Percentiles rank a stretch among this genome's conserved stretches.
These are phyloP conservation scores for Flueggea neowawraea DNA, from an alignment of 441 rosid genomes.

Conservation along the genomic window DNA sequence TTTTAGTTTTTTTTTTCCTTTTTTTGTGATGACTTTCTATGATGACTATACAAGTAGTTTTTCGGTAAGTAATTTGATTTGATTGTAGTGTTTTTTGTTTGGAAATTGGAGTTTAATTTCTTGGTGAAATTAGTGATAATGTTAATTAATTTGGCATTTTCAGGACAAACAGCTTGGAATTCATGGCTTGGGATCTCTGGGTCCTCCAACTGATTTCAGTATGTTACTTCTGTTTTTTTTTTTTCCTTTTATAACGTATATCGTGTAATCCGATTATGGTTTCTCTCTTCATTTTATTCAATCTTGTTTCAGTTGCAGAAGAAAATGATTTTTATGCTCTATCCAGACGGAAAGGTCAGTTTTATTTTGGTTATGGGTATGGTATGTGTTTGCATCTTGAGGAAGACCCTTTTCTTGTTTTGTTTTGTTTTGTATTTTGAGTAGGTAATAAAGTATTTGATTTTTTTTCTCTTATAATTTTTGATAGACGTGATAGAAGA, in stretches of 20 bases:
- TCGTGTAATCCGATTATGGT: conserved; percentile 7
- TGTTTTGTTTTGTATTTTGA: background rate
- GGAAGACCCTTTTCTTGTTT: background rate
- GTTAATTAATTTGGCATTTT: background rate
- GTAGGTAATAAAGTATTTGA: background rate
- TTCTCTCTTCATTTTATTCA: conserved; percentile 7
- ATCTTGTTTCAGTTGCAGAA: conserved; percentile 27
- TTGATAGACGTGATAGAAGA: conserved; percentile 55
- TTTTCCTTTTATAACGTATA: background rate
- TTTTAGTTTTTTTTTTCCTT: no score
- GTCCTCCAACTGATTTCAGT: conserved; percentile 41
- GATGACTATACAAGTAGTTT: no score
- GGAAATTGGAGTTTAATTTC: no score
- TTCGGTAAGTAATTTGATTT: no score
- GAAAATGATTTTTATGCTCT: conserved; percentile 24
- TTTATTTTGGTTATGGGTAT: conserved; percentile 40
- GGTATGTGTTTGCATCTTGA: conserved; percentile 31
- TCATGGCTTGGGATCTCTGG: conserved; percentile 57
- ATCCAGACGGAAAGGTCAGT: conserved; percentile 35
- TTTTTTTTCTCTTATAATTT: background rate
- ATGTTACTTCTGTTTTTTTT: background rate
- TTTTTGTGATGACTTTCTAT: no score
- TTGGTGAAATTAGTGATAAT: background rate
- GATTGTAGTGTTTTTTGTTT: no score
- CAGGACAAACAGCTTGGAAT: conserved; percentile 26